phyloP scores from a whole-genome alignment of 495 filamentous ascomycete genomes.

The Articulospora tetracladia region DNA sequence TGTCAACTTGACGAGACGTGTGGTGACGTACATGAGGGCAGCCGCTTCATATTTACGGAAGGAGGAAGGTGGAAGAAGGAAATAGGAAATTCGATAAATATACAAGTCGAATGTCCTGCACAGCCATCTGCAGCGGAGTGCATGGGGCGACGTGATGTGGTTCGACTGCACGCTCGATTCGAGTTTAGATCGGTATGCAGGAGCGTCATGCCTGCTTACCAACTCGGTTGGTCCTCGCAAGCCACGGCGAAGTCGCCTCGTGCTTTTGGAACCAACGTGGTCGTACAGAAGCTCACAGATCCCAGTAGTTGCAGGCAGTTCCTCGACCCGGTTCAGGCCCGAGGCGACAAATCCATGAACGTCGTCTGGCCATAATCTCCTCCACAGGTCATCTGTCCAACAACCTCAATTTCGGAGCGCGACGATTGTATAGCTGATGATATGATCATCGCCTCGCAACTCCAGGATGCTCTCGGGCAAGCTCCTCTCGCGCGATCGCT shows the following conservation, averaged over 20 bases:
- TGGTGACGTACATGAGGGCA: no score
- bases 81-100: no score
- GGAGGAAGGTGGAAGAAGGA: no score
- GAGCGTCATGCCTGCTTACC: not conserved
- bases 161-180: not conserved
- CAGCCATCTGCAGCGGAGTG: not conserved
- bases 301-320: not conserved
- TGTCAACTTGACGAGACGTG: not conserved
- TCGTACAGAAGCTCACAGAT: not conserved
- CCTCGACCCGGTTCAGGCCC: not conserved
- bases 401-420: no score
- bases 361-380: not conserved
- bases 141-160: not conserved
- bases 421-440: no score
- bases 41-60: no score
- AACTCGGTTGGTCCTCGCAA: no score
- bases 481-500: no score
- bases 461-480: no score
- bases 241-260: not conserved
- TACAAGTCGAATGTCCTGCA: not conserved
- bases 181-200: not conserved
- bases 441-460: no score
- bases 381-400: not conserved
- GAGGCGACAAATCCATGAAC: not conserved
- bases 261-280: not conserved